Base-by-base conservation (phyloP, 2,329 filamentous ascomycete species). In the Nannizzia gypsea region DNA sequence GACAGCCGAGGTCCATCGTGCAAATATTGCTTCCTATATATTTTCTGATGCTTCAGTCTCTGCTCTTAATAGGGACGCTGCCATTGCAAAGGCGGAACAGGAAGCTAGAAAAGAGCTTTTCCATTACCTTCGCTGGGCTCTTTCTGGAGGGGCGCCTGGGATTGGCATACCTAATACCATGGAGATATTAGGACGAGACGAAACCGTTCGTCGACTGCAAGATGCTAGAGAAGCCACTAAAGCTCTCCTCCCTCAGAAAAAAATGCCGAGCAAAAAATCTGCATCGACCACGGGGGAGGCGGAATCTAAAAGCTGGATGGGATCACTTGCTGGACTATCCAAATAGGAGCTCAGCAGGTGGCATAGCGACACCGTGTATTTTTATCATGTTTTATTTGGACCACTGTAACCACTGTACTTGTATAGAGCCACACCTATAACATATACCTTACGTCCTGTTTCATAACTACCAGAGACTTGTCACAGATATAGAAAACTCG, bases 81-180 rank as follows among this genome's bases (percentile, higher is more conserved):
- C 50, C 66, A 64, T 60, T 68, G 68, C 59, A 72, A 69, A 56
- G 64, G 64, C n/a, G 4, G 60, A 66, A 2, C 58, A 68, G 6
- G 55, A 63, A 3, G 61, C 67, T 2, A 77, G 74, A 61, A 77
- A 73, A 58, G 71, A 78, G 57, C 64, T 83, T 3, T 80, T 83
- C 69, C 71, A 77, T 60, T 83, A 81, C 65, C 70, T 86, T 58
- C 77, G 83, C 57, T 80, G 81, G 76, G 81, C 80, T 1, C 63
- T 86, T 24, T 74, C 76, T 1, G 80, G 75, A 44, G 80, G 80
- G 1, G 72, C 72, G 20, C 74, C 77, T 8, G 83, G 83, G 0
- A 81, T 82, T 1, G 74, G 77, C 15, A 76, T 81, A 8, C 77
- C 77, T 0, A 73, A 77, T 42, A 77, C 77, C 1, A 80, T 86